Conservation (phyloP, 2,329 filamentous ascomycete genomes). For the Colletotrichum nymphaeae region DNA sequence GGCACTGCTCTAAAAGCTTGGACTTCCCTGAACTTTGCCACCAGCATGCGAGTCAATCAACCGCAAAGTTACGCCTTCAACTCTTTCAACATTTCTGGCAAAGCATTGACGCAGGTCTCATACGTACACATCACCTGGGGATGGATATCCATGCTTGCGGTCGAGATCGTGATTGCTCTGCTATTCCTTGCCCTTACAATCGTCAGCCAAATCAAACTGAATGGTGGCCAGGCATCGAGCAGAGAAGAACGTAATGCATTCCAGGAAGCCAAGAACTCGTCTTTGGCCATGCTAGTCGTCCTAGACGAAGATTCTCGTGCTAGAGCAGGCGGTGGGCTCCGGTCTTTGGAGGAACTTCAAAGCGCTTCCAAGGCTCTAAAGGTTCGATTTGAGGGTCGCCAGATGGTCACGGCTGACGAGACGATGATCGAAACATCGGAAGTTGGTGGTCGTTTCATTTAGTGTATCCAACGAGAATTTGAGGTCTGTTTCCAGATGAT, state of each 20-base stretch:
- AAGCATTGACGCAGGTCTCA: conserved; percentile 3
- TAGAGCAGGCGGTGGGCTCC: conserved; percentile 2
- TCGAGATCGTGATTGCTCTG: neutral
- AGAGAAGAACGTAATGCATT: neutral
- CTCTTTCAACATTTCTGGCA: neutral
- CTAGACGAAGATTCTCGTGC: neutral
- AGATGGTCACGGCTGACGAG: neutral
- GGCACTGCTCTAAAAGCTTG: neutral
- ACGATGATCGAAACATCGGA: neutral
- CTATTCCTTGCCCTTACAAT: neutral
- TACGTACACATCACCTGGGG: conserved; percentile 17
- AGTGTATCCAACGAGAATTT: too few species aligned
- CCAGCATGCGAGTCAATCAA: neutral
- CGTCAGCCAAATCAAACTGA: neutral
- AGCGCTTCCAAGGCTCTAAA: neutral
- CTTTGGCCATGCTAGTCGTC: neutral
- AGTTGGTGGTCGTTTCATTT: neutral
- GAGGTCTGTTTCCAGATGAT: too few species aligned
- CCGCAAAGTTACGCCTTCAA: neutral
- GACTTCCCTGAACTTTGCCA: neutral
- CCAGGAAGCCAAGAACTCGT: neutral
- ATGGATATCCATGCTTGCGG: neutral
- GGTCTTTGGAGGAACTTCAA: neutral
- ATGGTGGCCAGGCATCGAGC: neutral
- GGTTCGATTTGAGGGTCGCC: neutral